A percentile compares a stretch with the other conserved stretches of the same genome.
Conservation (phyloP, 2,329 filamentous ascomycete species). For the Knufia fluminis region DNA sequence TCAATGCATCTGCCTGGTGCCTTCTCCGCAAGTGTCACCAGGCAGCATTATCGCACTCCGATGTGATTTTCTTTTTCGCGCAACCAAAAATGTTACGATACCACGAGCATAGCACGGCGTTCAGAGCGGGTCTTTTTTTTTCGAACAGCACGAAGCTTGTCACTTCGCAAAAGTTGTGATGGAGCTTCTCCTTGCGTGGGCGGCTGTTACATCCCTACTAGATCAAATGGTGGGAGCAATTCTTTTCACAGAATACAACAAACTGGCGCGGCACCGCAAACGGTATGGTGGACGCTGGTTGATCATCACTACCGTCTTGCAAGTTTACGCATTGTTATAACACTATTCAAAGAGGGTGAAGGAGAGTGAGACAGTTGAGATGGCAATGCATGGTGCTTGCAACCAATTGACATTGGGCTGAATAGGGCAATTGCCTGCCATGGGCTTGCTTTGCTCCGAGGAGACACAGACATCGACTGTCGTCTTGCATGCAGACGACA, state of each 20-base stretch:
- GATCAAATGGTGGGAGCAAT: conserved; percentile 15
- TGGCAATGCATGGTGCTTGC: background rate
- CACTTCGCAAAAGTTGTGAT: conserved; percentile 16
- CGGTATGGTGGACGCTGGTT: conserved; percentile 17
- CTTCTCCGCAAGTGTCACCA: background rate
- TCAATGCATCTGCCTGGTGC: conserved; percentile 4
- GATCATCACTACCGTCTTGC: conserved; percentile 19
- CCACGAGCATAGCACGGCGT: conserved; percentile 24
- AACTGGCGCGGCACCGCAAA: background rate
- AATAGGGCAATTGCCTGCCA: background rate
- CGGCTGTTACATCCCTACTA: conserved; percentile 11
- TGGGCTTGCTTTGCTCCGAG: too few relatives aligned
- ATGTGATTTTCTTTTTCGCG: conserved; percentile 10
- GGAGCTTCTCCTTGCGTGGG: conserved; percentile 10
- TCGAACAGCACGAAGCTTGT: conserved; percentile 11
- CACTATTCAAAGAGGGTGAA: conserved; percentile 6
- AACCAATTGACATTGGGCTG: background rate
- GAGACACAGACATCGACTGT: too few relatives aligned
- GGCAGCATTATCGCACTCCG: conserved; percentile 10
- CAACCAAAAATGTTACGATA: conserved; percentile 9
- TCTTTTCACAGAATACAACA: conserved; percentile 9
- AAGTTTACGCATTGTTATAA: conserved; percentile 11
- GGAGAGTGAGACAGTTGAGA: background rate
- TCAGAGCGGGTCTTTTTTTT: conserved; percentile 16
- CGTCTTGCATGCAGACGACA: background rate